These are phyloP conservation scores for Immersiporthe knoxdaviesiana DNA, from an alignment of 2,329 filamentous ascomycete genomes.

Conservation along the genomic window DNA sequence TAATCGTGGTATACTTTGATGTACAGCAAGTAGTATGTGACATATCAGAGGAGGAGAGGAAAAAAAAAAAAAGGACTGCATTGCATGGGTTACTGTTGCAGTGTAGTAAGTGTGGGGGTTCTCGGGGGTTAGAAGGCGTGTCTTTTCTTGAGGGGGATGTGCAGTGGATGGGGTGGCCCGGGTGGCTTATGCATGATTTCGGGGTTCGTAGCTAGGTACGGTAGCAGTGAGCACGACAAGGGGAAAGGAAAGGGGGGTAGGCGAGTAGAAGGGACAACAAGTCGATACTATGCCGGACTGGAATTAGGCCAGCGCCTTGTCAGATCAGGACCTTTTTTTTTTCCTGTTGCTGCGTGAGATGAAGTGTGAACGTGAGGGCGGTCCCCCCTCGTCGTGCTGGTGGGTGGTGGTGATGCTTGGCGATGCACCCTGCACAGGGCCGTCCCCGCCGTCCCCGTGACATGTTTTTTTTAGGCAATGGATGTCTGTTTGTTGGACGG, in stretches of 20 bases:
- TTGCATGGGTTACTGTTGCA: slow-evolving; percentile 8
- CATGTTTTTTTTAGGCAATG: background rate
- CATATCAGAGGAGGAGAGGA: too few relatives aligned
- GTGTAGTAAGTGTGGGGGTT: slow-evolving; percentile 10
- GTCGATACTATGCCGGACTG: slow-evolving; percentile 3
- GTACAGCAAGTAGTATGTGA: background rate
- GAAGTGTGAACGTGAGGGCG: background rate
- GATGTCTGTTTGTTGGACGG: background rate
- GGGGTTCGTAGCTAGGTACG: background rate
- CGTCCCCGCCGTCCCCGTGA: slow-evolving; percentile 3
- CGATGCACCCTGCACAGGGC: slow-evolving; percentile 5
- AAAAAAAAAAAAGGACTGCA: background rate
- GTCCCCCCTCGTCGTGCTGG: background rate
- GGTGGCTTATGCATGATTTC: slow-evolving; percentile 7
- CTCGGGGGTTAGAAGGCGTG: background rate
- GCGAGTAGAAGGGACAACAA: background rate
- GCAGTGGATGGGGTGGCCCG: slow-evolving; percentile 3
- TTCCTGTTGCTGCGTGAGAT: background rate
- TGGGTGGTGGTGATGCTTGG: slow-evolving; percentile 5
- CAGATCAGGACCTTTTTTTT: background rate
- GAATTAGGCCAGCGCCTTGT: background rate
- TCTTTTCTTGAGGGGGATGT: background rate
- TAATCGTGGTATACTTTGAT: background rate
- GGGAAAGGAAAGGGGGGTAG: background rate
- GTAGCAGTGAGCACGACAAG: background rate